Base-by-base conservation (phyloP, 2,329 filamentous ascomycete species). In the Fusarium siculi region DNA sequence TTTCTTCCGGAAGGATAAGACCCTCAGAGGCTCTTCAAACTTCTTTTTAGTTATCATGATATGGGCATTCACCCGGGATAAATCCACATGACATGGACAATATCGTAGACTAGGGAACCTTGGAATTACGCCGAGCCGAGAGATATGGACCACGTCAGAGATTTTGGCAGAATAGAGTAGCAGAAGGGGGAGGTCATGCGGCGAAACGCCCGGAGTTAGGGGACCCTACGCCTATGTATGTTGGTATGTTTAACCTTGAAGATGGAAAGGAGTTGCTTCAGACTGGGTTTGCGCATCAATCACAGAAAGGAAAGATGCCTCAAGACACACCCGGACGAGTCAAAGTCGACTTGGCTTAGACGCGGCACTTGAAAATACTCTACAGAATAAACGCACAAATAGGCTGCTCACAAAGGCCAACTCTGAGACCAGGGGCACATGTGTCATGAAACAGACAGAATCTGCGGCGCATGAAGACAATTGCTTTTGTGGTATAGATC, bases 371-470 rank as follows among this genome's bases (percentile, higher is more conserved):
- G 25, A 32, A 28, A 43, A 58, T 74, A 21, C 44, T 42, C n/a
- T 42, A 30, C 21, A 57, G n/a, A 28, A 40, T 67, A 78, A 73
- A 78, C 74, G 78, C 78, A 74, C 78, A 78, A 79, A 79, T 79
- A 52, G 63, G 73, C 73, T 65, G 43, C 68, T 57, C 58, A 54
- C 39, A 54, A 44, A 57, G 42, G 39, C 53, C 42, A 11, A 54
- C 42, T 28, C 43, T 61, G 56, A 34, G 37, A 46, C 47, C 42
- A 46, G 54, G 57, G 71, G 69, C 68, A 70, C 64, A 70, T 68
- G 72, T 59, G n/a, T 63, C 56, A 69, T 70, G 66, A 70, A 70
- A 70, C 63, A 53, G 18, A 63, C 36, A 49, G 36, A 49, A n/a
- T 63, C 40, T 62, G 46, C 66, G 49, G 62, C 49, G 59, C 50